Percentiles rank a stretch among this genome's conserved stretches.
phyloP scores from a whole-genome alignment of 768 basidiomycete species.

The Phanerodontia chrysosporium region DNA sequence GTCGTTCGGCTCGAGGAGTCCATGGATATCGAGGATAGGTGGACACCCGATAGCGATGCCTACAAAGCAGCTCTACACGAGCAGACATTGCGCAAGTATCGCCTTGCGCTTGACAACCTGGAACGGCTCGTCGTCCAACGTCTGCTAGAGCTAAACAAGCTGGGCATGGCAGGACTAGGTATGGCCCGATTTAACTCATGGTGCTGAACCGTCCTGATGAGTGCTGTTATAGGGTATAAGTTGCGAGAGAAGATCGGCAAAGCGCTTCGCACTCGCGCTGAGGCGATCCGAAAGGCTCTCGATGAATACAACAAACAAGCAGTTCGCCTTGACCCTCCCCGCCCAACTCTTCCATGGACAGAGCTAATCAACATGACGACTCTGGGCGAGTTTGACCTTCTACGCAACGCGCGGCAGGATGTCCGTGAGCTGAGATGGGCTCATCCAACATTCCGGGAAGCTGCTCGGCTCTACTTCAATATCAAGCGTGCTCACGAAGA shows the following conservation, averaged over 20 bases:
- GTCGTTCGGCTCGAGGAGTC: conserved; percentile 10
- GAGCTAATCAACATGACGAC: conserved; percentile 13
- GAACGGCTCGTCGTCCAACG: conserved; percentile 28
- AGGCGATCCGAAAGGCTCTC: conserved; percentile 30
- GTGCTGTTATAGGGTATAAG: conserved; percentile 29
- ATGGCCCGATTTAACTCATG: neutral
- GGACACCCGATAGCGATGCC: conserved; percentile 9
- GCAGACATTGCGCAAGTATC: conserved; percentile 12
- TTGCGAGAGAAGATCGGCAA: conserved; percentile 31
- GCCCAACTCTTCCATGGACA: conserved; percentile 6
- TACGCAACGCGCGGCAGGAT: conserved; percentile 28
- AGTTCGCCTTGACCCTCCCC: conserved; percentile 11
- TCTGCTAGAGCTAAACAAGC: conserved; percentile 28
- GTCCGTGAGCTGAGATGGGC: conserved; percentile 29
- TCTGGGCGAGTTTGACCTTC: conserved; percentile 28
- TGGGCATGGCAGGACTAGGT: conserved; percentile 24
- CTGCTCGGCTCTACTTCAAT: conserved; percentile 26
- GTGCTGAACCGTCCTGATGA: neutral
- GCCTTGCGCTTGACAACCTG: conserved; percentile 23
- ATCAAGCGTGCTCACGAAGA: conserved; percentile 30
- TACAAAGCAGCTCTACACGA: conserved; percentile 13
- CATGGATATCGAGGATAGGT: conserved; percentile 13
- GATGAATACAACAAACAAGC: conserved; percentile 30
- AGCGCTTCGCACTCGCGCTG: conserved; percentile 25
- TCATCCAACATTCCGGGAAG: conserved; percentile 32